phyloP scores from a whole-genome alignment of 306 rosid species.

The Hippophae rhamnoides region DNA sequence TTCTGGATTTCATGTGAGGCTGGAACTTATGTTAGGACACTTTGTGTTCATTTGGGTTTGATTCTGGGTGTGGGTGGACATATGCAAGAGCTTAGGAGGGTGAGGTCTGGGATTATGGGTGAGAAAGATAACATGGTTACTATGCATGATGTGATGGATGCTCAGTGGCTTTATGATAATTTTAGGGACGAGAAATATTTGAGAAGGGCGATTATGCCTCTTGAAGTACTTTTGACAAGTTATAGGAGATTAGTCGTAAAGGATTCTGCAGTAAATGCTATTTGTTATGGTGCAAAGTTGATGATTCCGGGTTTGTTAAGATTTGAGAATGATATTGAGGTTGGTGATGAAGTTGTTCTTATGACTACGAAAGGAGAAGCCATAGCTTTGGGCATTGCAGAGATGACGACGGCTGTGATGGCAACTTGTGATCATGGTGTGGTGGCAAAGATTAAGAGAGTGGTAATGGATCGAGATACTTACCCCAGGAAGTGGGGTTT shows the following conservation, averaged over 20 bases:
- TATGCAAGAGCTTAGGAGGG: slow-evolving; percentile 89
- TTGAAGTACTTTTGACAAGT: slow-evolving; percentile 58
- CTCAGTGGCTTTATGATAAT: slow-evolving; percentile 67
- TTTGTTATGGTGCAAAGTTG: slow-evolving; percentile 80
- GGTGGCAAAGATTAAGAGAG: slow-evolving; percentile 83
- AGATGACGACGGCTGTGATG: slow-evolving; percentile 83
- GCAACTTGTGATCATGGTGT: slow-evolving; percentile 83
- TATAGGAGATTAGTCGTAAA: slow-evolving; percentile 78
- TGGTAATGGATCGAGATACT: slow-evolving; percentile 83
- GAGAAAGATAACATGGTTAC: slow-evolving; percentile 84
- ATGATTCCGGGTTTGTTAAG: slow-evolving; percentile 81
- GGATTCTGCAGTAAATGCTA: slow-evolving; percentile 82
- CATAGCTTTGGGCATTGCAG: slow-evolving; percentile 75
- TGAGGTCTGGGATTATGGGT: slow-evolving; percentile 70
- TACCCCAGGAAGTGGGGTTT: slow-evolving; percentile 87
- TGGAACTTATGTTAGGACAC: slow-evolving; percentile 75
- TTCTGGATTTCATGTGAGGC: slow-evolving; percentile 73
- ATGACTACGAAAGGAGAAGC: slow-evolving; percentile 87
- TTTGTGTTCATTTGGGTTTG: slow-evolving; percentile 80
- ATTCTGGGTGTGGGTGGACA: slow-evolving; percentile 79
- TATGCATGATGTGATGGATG: slow-evolving; percentile 91
- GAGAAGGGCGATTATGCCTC: slow-evolving; percentile 77
- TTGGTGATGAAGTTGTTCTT: slow-evolving; percentile 68
- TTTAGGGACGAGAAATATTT: slow-evolving; percentile 57
- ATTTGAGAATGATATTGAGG: slow-evolving; percentile 73